These are phyloP conservation scores for Pisolithus orientalis DNA, from an alignment of 768 basidiomycete genomes.

Conservation along the genomic window DNA sequence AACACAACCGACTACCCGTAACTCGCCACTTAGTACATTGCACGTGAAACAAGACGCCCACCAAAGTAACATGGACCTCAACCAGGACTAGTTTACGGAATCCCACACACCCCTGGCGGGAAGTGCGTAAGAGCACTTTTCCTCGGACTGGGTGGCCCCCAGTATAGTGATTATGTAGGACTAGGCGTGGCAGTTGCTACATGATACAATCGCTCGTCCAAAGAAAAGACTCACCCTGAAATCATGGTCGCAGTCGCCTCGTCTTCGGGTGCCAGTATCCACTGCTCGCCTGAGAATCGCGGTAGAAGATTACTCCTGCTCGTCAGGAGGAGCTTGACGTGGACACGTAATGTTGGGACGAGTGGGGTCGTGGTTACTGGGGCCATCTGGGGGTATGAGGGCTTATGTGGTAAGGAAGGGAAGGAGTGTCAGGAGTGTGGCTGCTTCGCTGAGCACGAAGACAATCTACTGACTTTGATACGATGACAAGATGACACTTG, in stretches of 20 bases:
- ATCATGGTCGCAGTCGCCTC: conserved; percentile 76
- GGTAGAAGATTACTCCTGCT: conserved; percentile 89
- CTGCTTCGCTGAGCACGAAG: no score
- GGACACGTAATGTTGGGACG: no score
- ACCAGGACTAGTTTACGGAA: not conserved
- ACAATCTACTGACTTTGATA: no score
- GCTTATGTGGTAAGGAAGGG: no score
- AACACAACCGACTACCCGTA: conserved; percentile 29
- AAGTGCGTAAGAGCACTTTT: no score
- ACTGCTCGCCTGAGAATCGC: conserved; percentile 93
- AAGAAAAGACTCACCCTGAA: conserved; percentile 50
- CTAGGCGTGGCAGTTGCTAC: not conserved
- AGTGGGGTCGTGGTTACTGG: no score
- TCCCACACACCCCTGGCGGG: no score
- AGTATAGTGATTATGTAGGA: not conserved
- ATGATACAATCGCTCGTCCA: not conserved
- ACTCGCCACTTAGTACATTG: no score
- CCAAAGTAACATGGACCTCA: conserved; percentile 65
- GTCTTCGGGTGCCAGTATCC: conserved; percentile 90
- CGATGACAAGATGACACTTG: no score
- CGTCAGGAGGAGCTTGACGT: conserved; percentile 80
- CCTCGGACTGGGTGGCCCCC: not conserved
- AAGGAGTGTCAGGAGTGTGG: no score
- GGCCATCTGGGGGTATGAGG: no score
- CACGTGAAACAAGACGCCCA: no score